Conservation (phyloP, 805 yeast species). For the Yamadazyma sp. region DNA sequence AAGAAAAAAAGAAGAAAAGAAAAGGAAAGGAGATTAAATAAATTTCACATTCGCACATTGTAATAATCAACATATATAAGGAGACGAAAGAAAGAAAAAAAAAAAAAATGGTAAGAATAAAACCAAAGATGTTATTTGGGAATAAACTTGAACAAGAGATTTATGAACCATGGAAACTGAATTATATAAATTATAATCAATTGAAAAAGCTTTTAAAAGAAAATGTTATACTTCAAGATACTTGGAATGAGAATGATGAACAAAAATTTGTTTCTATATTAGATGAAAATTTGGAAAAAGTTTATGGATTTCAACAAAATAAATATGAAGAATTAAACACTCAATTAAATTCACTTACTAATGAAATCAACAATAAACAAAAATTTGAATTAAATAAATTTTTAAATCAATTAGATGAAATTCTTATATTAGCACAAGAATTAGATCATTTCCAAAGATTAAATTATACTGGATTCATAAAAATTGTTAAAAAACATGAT, state of each 20-base stretch:
- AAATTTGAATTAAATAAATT: constrained; percentile 58
- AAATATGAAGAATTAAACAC: constrained; percentile 69
- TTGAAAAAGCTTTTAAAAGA: constrained; percentile 70
- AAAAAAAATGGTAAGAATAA: no score
- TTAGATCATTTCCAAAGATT: constrained; percentile 86
- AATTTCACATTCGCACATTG: no score
- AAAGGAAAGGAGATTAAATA: no score
- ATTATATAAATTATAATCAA: constrained; percentile 63
- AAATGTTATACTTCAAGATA: constrained; percentile 45
- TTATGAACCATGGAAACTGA: constrained; percentile 83
- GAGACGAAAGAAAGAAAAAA: no score
- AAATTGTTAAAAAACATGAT: constrained; percentile 95
- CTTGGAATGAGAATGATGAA: constrained; percentile 74
- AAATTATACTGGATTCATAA: constrained; percentile 91
- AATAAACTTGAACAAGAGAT: constrained; percentile 77
- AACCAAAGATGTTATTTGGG: constrained; percentile 72
- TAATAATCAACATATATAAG: no score
- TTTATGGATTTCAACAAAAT: constrained; percentile 64
- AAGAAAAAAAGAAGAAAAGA: no score
- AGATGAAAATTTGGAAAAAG: constrained; percentile 73
- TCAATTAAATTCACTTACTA: constrained; percentile 62
- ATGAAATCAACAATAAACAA: constrained; percentile 38
- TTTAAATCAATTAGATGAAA: constrained; percentile 68
- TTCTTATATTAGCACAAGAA: constrained; percentile 73
- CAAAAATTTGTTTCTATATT: constrained; percentile 61